phyloP scores from a whole-genome alignment of 768 basidiomycete genomes.

The Trametes cinnabarina region DNA sequence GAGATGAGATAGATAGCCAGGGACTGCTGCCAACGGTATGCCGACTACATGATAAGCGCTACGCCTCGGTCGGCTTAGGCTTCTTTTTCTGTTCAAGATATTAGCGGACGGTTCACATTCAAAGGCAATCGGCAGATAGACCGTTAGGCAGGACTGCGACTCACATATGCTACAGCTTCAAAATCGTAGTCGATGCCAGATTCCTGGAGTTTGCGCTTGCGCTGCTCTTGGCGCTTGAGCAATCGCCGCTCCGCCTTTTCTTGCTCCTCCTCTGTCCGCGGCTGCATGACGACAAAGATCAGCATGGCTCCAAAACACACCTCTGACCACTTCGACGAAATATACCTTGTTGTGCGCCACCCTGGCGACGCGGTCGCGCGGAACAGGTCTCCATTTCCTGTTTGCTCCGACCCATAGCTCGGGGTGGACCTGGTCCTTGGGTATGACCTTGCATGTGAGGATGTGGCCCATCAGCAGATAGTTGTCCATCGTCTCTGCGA shows the following conservation, averaged over 20 bases:
- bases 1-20: neutral
- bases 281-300: constrained; percentile 38
- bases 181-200: constrained; percentile 88
- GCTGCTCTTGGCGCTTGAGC: constrained; percentile 70
- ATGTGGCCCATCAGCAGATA: constrained; percentile 95
- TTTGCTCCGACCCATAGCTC: constrained; percentile 98
- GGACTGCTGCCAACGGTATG: neutral
- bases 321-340: no score
- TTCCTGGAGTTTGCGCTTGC: constrained; percentile 75
- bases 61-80: constrained; percentile 27
- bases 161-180: constrained; percentile 76
- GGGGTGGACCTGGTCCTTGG: constrained; percentile 87
- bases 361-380: constrained; percentile 67
- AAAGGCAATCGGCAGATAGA: neutral
- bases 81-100: constrained; percentile 36
- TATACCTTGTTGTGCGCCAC: constrained; percentile 80
- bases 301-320: no score
- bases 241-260: constrained; percentile 63
- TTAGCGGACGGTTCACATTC: neutral
- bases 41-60: neutral
- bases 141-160: constrained; percentile 30
- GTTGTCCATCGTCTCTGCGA: constrained; percentile 98
- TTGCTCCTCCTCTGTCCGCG: constrained; percentile 71
- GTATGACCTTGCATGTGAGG: constrained; percentile 85
- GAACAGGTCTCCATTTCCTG: constrained; percentile 81